phyloP scores from a whole-genome alignment of 257 asterid species.

The Plantago ovata region DNA sequence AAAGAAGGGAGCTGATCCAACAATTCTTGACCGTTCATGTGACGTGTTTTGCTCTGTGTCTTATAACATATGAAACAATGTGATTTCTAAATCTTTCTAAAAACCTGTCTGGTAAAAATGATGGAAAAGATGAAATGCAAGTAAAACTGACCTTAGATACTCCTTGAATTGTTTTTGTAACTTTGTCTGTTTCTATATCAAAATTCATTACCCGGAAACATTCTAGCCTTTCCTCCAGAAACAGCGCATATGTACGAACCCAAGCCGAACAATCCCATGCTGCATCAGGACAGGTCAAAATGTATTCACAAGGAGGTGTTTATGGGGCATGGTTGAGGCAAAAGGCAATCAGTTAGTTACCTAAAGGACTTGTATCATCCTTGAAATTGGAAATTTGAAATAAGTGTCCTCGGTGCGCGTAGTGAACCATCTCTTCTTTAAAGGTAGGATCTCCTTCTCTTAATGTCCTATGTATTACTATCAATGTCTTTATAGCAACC shows the following conservation, averaged over 20 bases:
- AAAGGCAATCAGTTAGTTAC: conserved; percentile 41
- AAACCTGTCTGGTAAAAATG: background rate
- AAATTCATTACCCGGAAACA: conserved; percentile 57
- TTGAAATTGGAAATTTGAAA: conserved; percentile 73
- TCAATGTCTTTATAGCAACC: conserved; percentile 81
- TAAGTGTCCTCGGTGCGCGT: conserved; percentile 63
- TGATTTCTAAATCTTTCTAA: background rate
- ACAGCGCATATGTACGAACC: conserved; percentile 78
- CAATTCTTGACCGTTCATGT: conserved; percentile 43
- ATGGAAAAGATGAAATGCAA: background rate
- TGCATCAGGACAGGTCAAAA: conserved; percentile 32
- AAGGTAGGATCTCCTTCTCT: conserved; percentile 87
- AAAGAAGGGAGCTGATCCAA: conserved; percentile 70
- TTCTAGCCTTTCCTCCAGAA: conserved; percentile 80
- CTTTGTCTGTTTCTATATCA: conserved; percentile 63
- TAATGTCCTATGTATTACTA: conserved; percentile 74
- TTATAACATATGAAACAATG: conserved; percentile 10
- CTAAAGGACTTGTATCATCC: conserved; percentile 79
- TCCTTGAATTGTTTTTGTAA: conserved; percentile 40
- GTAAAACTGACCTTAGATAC: conserved; percentile 34
- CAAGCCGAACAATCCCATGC: conserved; percentile 98
- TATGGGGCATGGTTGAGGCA: background rate
- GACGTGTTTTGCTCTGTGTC: conserved; percentile 47
- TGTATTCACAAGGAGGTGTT: background rate
- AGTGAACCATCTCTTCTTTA: conserved; percentile 59